These are phyloP conservation scores for Rhynchospora pubera DNA, from an alignment of 176 grass and related monocot genomes.

Conservation along the genomic window DNA sequence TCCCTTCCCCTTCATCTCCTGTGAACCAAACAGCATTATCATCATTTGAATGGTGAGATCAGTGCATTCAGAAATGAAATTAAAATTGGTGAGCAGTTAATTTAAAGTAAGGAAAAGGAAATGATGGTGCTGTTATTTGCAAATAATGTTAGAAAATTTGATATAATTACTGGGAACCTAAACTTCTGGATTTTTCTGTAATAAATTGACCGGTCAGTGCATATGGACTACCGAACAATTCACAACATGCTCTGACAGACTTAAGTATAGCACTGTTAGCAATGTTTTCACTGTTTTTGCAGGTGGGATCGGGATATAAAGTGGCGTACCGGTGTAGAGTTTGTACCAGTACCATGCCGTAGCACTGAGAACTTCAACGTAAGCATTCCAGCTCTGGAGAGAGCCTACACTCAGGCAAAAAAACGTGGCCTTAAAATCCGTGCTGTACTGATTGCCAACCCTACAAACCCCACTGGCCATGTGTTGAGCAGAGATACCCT, in stretches of 20 bases:
- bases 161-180: background rate
- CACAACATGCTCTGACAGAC: background rate
- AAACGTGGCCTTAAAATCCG: constrained; percentile 78
- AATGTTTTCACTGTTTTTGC: background rate
- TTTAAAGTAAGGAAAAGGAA: background rate
- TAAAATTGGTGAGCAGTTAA: background rate
- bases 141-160: background rate
- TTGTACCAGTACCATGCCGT: constrained; percentile 88
- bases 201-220: background rate
- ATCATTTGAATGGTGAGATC: background rate
- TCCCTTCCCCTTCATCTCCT: too few species aligned
- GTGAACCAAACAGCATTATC: too few species aligned
- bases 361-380: constrained; percentile 82
- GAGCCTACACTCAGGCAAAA: constrained; percentile 86
- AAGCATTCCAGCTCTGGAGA: constrained; percentile 66
- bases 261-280: background rate
- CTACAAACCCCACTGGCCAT: constrained; percentile 79
- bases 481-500: constrained; percentile 64
- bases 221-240: background rate
- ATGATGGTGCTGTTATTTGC: background rate
- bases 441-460: constrained; percentile 87
- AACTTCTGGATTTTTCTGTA: background rate
- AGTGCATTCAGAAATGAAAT: background rate
- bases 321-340: constrained; percentile 72
- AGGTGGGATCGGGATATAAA: constrained; percentile 96